phyloP scores from a whole-genome alignment of 495 filamentous ascomycete species.

The Podospora tetraspora region DNA sequence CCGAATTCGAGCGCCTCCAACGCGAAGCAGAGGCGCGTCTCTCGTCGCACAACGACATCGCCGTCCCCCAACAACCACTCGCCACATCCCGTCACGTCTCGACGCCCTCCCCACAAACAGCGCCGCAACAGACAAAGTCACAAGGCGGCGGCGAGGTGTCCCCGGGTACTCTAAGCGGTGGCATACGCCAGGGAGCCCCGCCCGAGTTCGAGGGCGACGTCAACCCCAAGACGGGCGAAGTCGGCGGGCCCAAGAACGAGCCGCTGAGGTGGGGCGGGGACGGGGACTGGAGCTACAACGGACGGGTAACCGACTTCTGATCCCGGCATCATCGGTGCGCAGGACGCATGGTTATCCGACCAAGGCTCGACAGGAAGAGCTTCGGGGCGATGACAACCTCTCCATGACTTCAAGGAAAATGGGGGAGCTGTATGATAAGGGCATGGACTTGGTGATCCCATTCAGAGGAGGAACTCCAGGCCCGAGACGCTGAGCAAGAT shows the following conservation, averaged over 20 bases:
- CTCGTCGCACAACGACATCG: conserved; percentile 25
- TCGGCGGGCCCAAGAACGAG: conserved; percentile 97
- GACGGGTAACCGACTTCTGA: conserved; percentile 89
- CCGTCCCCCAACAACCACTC: conserved; percentile 11
- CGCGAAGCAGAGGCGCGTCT: conserved; percentile 39
- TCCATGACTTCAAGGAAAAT: neutral
- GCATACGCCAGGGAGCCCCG: conserved; percentile 55
- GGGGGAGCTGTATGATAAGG: neutral
- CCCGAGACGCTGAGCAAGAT: neutral
- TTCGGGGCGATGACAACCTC: neutral
- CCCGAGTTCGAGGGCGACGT: conserved; percentile 92
- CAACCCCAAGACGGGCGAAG: conserved; percentile 94
- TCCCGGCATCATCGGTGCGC: neutral
- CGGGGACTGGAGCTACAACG: conserved; percentile 95
- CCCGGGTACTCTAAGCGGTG: conserved; percentile 31
- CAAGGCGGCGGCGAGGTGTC: conserved; percentile 4
- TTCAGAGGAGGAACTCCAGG: neutral
- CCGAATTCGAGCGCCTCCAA: conserved; percentile 87
- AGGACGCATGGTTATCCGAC: neutral
- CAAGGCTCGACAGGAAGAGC: neutral
- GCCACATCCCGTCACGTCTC: conserved; percentile 24
- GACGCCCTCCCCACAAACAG: conserved; percentile 4
- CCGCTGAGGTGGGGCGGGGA: conserved; percentile 76
- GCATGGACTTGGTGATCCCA: neutral
- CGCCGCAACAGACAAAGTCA: neutral